Base-by-base conservation (phyloP, 2,329 filamentous ascomycete species). In the Claviceps fusiformis region DNA sequence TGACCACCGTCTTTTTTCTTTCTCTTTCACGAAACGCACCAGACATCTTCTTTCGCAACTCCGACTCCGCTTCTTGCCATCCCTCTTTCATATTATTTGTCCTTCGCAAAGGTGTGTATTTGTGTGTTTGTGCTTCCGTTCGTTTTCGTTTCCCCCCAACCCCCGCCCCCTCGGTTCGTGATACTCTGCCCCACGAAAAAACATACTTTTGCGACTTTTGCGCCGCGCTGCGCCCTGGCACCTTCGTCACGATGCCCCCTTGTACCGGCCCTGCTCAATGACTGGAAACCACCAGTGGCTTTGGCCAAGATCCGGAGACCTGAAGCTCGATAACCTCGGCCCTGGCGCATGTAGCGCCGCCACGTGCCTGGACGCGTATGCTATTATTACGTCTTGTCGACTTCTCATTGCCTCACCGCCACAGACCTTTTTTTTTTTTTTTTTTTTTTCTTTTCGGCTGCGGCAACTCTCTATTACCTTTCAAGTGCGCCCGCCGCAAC, bases 191-290 rank as follows among this genome's bases (percentile, higher is more conserved):
- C 45, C 37, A 50, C 33, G 50, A 46, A 51, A 19, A 54, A 54
- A 54, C 37, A 44, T 50, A 37, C n/a, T 50, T 54, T 51, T 41
- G 52, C 55, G 52, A 50, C 46, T 53, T 50, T 50, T 50, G 46
- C 54, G 54, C 54, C 35, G 33, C 19, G 46, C 41, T 31, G 45
- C 39, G 45, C 33, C 43, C 19, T 17, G 39, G 49, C 5, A 11
- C 45, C 27, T 37, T 17, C 5, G 27, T 19, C 3, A n/a, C 33
- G 1, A 27, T 27, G 9, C 17, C 9, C 39, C 27, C 29, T 19
- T 19, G 27, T 19, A 39, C 37, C 17, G 19, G 17, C 45, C 17
- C 19, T 19, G 17, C 7, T 52, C 37, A 35, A 39, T n/a, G 24
- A 15, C 31, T 11, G 19, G 19, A n/a, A 41, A 54, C 3, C 8